These are phyloP conservation scores for Pyrus communis DNA, from an alignment of 306 rosid species.

Conservation along the genomic window DNA sequence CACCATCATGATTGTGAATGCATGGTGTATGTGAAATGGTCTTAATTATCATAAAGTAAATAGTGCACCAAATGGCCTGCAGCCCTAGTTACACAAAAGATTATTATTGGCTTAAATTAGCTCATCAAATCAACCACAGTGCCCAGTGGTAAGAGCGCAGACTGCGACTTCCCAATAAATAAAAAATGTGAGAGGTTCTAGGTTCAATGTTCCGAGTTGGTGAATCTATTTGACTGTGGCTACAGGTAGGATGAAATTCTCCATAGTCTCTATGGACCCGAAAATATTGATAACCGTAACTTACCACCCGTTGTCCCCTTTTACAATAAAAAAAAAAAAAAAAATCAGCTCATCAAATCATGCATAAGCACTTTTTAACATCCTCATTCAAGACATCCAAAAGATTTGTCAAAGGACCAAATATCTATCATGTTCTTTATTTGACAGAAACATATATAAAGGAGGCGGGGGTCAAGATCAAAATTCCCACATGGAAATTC, in stretches of 20 bases:
- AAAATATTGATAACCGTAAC: no score
- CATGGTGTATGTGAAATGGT: not conserved
- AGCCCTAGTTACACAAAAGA: not conserved
- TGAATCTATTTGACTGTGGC: no score
- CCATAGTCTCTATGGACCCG: accelerated
- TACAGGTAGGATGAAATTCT: no score
- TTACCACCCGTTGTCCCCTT: no score
- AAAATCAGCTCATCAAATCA: not conserved
- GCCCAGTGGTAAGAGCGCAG: accelerated
- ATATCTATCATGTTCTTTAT: not conserved
- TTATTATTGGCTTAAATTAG: not conserved
- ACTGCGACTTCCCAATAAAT: no score
- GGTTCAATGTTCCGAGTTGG: no score
- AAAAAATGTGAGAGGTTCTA: no score
- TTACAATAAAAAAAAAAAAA: no score
- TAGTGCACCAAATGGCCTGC: not conserved
- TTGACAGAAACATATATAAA: not conserved
- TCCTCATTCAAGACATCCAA: not conserved
- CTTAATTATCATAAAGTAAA: not conserved
- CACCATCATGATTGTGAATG: not conserved
- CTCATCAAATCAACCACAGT: not conserved
- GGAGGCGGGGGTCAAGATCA: no score
- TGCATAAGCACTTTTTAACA: not conserved
- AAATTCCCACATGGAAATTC: not conserved
- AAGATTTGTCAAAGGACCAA: not conserved